These are phyloP conservation scores for Tripterygium wilfordii DNA, from an alignment of 177 flowering plant species.

Conservation along the genomic window DNA sequence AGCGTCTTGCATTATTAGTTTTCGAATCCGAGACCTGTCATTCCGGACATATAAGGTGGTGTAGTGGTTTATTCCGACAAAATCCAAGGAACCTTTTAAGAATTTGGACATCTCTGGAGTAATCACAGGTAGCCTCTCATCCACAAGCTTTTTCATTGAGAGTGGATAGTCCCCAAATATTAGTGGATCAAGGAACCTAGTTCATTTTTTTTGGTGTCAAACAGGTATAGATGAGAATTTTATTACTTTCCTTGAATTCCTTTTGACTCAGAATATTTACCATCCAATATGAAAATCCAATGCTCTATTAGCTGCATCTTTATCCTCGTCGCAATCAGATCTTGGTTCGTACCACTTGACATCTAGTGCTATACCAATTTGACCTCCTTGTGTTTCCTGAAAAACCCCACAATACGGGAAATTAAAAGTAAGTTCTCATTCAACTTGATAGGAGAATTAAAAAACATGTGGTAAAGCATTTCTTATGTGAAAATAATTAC, in stretches of 20 bases:
- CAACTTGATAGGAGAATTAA: background rate
- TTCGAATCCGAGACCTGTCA: slow-evolving; percentile 48
- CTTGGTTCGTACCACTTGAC: slow-evolving; percentile 84
- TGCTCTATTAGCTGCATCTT: slow-evolving; percentile 78
- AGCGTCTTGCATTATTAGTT: slow-evolving; percentile 69
- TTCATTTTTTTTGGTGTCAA: slow-evolving; percentile 14
- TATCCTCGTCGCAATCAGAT: slow-evolving; percentile 57
- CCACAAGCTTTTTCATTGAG: slow-evolving; percentile 67
- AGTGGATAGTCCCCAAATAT: slow-evolving; percentile 70
- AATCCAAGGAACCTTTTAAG: slow-evolving; percentile 57
- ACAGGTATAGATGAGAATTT: background rate
- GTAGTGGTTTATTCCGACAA: slow-evolving; percentile 82
- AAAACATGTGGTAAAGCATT: background rate
- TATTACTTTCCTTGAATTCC: background rate
- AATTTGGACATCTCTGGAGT: slow-evolving; percentile 34
- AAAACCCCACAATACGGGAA: background rate
- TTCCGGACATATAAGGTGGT: slow-evolving; percentile 73
- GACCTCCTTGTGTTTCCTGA: slow-evolving; percentile 65
- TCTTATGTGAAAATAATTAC: slow-evolving; percentile 16
- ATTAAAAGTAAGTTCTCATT: background rate
- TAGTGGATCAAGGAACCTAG: slow-evolving; percentile 93
- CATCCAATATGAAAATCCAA: slow-evolving; percentile 79
- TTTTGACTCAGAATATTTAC: slow-evolving; percentile 25
- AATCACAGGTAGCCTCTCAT: slow-evolving; percentile 58
- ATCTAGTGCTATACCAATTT: slow-evolving; percentile 74